These are phyloP conservation scores for Nitzschia palea DNA, from an alignment of 108 stramenopile species.

Conservation along the genomic window DNA sequence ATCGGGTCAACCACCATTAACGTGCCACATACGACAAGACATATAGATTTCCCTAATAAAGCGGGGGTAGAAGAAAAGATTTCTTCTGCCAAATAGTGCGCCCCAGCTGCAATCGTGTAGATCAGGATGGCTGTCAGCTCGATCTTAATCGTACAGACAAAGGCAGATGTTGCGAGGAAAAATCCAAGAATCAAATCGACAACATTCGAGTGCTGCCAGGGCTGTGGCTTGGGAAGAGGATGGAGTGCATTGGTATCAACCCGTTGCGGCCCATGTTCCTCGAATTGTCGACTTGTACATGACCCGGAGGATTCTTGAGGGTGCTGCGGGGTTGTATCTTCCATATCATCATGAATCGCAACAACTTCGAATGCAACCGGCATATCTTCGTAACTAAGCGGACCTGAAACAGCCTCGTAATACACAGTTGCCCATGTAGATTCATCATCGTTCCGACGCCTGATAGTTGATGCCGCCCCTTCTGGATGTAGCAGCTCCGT, in stretches of 20 bases:
- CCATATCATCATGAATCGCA: not conserved
- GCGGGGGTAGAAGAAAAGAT: not conserved
- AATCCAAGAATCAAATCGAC: constrained; percentile 13
- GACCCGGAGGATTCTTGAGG: not conserved
- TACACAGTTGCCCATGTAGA: constrained; percentile 15
- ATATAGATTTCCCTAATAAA: constrained; percentile 7
- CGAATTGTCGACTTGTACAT: not conserved
- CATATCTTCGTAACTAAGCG: not conserved
- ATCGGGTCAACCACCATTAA: constrained; percentile 18
- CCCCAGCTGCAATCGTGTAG: constrained; percentile 11
- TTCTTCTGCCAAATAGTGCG: constrained; percentile 11
- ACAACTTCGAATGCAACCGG: constrained; percentile 14
- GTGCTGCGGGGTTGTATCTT: constrained; percentile 3
- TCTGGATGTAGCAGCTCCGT: constrained; percentile 11
- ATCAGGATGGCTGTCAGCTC: constrained; percentile 14
- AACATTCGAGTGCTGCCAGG: constrained; percentile 17
- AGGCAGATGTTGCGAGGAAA: not conserved
- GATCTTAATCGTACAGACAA: constrained; percentile 6
- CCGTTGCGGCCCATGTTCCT: not conserved
- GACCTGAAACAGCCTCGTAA: constrained; percentile 7
- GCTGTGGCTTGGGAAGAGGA: not conserved
- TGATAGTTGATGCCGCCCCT: not conserved
- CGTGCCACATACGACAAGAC: not conserved
- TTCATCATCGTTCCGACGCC: not conserved
- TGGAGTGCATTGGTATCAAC: not conserved